Base-by-base conservation (phyloP, 2,329 filamentous ascomycete genomes). In the Paracoccidioides brasiliensis region DNA sequence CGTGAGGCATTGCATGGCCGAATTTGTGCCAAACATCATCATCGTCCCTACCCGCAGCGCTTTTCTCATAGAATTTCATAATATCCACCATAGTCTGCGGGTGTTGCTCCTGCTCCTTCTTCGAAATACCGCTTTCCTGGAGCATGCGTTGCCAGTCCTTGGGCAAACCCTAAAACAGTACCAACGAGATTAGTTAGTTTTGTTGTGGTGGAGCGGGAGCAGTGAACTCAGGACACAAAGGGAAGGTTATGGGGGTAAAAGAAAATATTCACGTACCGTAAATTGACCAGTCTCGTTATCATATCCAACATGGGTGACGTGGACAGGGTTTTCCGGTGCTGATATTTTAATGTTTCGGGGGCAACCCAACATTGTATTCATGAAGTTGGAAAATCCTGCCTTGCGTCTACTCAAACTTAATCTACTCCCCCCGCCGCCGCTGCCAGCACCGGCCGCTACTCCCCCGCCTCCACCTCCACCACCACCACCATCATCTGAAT, bases 121-220 rank as follows among this genome's bases (percentile, higher is more conserved):
- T 90, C 33, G 90, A 88, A 65, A 98, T 96, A 61, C 93, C 93
- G 71, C 88, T 95, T 71, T 95, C 90, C 74, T 91, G 88, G 67
- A 98, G 83, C 68, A 96, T 81, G 59, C 89, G 85, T 74, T 97
- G 91, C 93, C 93, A 98, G 80, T 97, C 93, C 72, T 93, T 94
- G 15, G 93, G 93, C 33, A 98, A 79, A 60, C 93, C 93, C 90
- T 93, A 64, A 10, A 61, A 37, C 28, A 45, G 60, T 15, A 85
- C 15, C 85, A 67, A 49, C 15, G 32, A 35, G 6, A 10, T 15
- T 49, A n/a, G 45, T 49, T 49, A 49, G 45, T 49, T 37, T n/a
- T n/a, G n/a, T n/a, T n/a, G n/a, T n/a, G n/a, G n/a, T n/a, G n/a
- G n/a, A n/a, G n/a, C n/a, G n/a, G n/a, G n/a, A n/a, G n/a, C n/a